These are phyloP conservation scores for Talaromyces thailandensis DNA, from an alignment of 495 filamentous ascomycete species.

Conservation along the genomic window DNA sequence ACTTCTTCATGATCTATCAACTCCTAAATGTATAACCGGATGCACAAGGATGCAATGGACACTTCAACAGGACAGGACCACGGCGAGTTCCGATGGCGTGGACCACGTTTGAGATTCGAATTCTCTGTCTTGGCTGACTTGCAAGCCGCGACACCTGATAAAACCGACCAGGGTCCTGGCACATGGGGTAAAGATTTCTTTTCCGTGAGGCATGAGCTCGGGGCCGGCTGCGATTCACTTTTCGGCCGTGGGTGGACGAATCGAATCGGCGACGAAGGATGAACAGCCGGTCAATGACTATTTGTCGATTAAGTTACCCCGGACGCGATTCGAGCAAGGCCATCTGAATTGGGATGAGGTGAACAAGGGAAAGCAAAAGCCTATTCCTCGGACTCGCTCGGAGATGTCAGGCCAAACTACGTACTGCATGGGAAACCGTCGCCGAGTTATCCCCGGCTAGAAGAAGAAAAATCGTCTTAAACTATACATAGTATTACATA, in stretches of 20 bases:
- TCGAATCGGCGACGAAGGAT: not conserved
- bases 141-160: not conserved
- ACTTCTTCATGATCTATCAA: not conserved
- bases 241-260: not conserved
- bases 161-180: not conserved
- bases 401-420: not conserved
- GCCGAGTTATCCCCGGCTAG: not conserved
- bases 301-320: not conserved
- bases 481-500: too few species aligned
- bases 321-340: not conserved
- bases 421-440: not conserved
- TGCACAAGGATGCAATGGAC: not conserved
- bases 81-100: not conserved
- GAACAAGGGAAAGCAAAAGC: not conserved
- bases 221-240: not conserved
- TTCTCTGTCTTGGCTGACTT: not conserved
- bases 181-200: not conserved
- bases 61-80: not conserved
- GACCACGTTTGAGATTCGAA: not conserved
- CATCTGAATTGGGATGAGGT: not conserved
- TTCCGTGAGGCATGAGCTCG: not conserved
- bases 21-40: not conserved
- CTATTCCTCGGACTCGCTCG: not conserved
- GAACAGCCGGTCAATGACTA: not conserved
- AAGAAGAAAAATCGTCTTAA: too few species aligned